phyloP scores from a whole-genome alignment of 2,329 filamentous ascomycete genomes.

The Thermoascus crustaceus region DNA sequence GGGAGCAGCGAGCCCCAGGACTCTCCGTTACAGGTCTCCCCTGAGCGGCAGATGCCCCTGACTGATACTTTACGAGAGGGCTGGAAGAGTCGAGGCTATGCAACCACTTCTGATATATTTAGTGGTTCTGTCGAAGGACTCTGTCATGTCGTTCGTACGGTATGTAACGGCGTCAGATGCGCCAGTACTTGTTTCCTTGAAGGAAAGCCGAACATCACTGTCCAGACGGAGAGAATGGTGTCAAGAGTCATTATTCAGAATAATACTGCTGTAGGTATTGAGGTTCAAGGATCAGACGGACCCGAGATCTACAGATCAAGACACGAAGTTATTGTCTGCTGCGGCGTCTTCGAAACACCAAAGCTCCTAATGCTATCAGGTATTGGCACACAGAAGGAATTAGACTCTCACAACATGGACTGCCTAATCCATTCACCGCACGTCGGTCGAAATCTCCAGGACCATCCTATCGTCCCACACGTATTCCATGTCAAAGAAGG shows the following conservation, averaged over 20 bases:
- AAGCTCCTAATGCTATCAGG: conserved; percentile 46
- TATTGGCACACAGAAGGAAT: conserved; percentile 35
- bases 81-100: conserved; percentile 48
- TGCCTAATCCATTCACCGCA: conserved; percentile 26
- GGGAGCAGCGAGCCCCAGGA: too few species aligned
- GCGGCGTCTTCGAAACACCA: conserved; percentile 46
- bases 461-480: conserved; percentile 36
- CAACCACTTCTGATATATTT: conserved; percentile 48
- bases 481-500: conserved; percentile 38
- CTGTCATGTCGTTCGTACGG: conserved; percentile 46
- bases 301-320: conserved; percentile 39
- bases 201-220: conserved; percentile 48
- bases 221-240: too few species aligned
- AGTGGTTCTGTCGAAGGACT: conserved; percentile 49
- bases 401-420: conserved; percentile 24
- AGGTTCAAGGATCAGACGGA: too few species aligned
- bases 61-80: too few species aligned
- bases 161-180: conserved; percentile 51
- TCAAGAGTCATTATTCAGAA: too few species aligned
- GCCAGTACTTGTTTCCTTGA: conserved; percentile 45
- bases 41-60: too few species aligned
- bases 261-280: too few species aligned
- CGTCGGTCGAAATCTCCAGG: conserved; percentile 25
- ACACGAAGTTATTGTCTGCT: conserved; percentile 42
- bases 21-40: too few species aligned